Percentiles rank a stretch among this genome's conserved stretches.
Evolutionary conservation across 208 protist genomes (phyloP).

Genomic region (Leishmania gerbilli): DNA sequence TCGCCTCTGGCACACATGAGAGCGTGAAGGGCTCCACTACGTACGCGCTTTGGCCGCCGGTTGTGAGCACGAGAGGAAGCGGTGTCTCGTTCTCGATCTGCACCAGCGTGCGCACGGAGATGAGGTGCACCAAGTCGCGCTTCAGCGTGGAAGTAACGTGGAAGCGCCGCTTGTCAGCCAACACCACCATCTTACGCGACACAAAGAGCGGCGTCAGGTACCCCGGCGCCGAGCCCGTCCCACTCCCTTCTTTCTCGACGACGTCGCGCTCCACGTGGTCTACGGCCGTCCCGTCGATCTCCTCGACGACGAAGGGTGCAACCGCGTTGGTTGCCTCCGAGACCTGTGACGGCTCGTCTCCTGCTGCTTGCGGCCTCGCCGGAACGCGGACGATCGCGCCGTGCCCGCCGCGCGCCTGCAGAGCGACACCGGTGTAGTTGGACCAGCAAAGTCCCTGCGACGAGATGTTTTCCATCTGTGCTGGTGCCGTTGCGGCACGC

Average conservation of each 20-base stretch:
- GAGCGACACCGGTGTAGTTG: slow-evolving; percentile 12
- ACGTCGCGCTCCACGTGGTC: slow-evolving; percentile 32
- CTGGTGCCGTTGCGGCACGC: neutral
- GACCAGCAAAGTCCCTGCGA: neutral
- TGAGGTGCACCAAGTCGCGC: slow-evolving; percentile 9
- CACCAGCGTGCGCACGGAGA: slow-evolving; percentile 28
- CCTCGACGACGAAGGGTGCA: slow-evolving; percentile 5
- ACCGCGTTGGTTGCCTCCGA: neutral
- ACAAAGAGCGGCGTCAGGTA: slow-evolving; percentile 10
- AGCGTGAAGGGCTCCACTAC: slow-evolving; percentile 20
- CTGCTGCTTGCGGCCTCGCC: neutral
- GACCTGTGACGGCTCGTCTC: neutral
- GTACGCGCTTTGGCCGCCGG: slow-evolving; percentile 13
- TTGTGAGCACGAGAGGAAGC: slow-evolving; percentile 22
- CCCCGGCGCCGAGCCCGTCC: neutral
- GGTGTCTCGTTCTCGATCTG: slow-evolving; percentile 33
- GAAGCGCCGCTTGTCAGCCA: slow-evolving; percentile 27
- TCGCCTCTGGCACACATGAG: slow-evolving; percentile 34
- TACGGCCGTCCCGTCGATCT: slow-evolving; percentile 25
- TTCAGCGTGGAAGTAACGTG: slow-evolving; percentile 26
- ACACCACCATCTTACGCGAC: slow-evolving; percentile 9
- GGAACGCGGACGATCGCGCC: slow-evolving; percentile 13
- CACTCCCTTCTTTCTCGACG: neutral
- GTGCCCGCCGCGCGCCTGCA: slow-evolving; percentile 19
- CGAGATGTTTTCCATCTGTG: neutral